Conservation (phyloP, 768 basidiomycete species). For the Sarcodon sp. region DNA sequence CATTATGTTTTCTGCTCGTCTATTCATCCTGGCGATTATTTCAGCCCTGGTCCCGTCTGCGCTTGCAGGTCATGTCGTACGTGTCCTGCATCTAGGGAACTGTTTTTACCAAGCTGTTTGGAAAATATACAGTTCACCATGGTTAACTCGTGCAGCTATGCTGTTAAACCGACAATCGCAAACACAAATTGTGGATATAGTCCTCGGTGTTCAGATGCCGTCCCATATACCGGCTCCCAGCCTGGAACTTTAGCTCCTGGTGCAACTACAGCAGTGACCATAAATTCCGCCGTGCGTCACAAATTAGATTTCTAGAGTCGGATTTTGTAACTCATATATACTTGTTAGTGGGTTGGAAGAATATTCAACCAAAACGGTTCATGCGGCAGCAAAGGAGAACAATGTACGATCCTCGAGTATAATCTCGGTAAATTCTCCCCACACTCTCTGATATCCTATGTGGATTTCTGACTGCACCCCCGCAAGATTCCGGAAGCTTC, state of each 20-base stretch:
- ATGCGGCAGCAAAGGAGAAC: constrained; percentile 25
- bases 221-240: constrained; percentile 20
- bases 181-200: constrained; percentile 28
- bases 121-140: constrained; percentile 13
- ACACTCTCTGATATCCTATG: background rate
- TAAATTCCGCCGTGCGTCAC: constrained; percentile 1
- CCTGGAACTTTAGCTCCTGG: constrained; percentile 16
- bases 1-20: no score
- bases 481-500: constrained; percentile 8
- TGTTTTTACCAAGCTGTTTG: no score
- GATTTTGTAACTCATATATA: no score
- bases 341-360: constrained; percentile 27
- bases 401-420: constrained; percentile 25
- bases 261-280: constrained; percentile 15
- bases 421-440: constrained; percentile 22
- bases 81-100: no score
- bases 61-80: no score
- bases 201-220: constrained; percentile 13
- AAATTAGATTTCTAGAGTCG: no score
- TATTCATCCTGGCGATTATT: no score
- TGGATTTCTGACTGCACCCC: background rate
- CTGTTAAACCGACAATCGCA: constrained; percentile 21
- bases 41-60: no score
- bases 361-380: constrained; percentile 24
- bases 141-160: constrained; percentile 19